Percentiles rank a stretch among this genome's conserved stretches.
phyloP scores from a whole-genome alignment of 192 early-diverging fungal species.

The Backusella psychrophila region DNA sequence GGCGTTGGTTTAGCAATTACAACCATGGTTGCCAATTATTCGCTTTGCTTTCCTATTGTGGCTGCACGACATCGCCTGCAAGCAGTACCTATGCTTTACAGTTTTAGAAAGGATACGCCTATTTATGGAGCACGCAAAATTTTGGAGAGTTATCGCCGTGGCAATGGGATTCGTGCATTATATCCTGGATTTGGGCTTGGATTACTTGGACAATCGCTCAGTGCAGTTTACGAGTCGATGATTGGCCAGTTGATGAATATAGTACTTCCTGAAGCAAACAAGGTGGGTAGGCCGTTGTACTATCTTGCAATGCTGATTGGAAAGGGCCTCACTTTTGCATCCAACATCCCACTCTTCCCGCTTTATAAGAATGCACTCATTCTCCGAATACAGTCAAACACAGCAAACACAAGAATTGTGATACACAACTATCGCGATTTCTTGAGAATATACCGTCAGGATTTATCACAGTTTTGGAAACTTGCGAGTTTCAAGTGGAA shows the following conservation, averaged over 20 bases:
- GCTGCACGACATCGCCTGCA: constrained; percentile 32
- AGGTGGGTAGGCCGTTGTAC: background rate
- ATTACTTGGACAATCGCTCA: constrained; percentile 26
- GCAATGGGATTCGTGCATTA: constrained; percentile 18
- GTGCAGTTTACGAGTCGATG: constrained; percentile 22
- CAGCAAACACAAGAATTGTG: background rate
- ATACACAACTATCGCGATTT: constrained; percentile 13
- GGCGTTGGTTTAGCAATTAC: constrained; percentile 26
- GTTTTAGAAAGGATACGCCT: constrained; percentile 19
- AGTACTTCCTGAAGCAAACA: background rate
- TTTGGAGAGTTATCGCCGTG: background rate
- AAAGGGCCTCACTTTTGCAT: constrained; percentile 3
- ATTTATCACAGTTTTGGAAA: constrained; percentile 14
- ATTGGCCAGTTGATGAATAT: background rate
- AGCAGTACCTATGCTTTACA: constrained; percentile 13
- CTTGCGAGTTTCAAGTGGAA: background rate
- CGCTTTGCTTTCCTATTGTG: constrained; percentile 32
- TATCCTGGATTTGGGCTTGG: constrained; percentile 39
- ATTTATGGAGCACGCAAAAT: background rate
- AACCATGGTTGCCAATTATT: constrained; percentile 37
- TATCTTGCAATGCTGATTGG: background rate
- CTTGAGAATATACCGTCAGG: constrained; percentile 16
- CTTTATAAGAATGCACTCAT: constrained; percentile 32
- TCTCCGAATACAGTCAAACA: constrained; percentile 24
- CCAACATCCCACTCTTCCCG: constrained; percentile 30